Percentiles rank a stretch among this genome's conserved stretches.
Conservation (phyloP, 805 yeast genomes). For the Candida berthetii region DNA sequence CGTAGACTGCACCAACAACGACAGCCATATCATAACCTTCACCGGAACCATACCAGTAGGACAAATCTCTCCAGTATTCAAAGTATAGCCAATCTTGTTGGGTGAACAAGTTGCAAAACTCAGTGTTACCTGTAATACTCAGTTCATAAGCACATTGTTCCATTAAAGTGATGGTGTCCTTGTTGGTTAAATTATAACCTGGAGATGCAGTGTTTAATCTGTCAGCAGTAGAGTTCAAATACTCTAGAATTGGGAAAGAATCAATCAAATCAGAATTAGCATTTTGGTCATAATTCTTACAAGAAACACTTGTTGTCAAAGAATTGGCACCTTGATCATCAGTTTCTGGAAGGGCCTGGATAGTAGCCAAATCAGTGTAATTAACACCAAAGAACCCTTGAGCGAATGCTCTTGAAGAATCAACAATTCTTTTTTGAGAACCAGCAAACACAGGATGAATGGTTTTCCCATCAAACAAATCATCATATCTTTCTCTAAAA, state of each 20-base stretch:
- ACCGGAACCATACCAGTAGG: conserved; percentile 55
- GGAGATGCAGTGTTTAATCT: conserved; percentile 52
- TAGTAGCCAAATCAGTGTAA: conserved; percentile 22
- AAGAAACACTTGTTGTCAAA: conserved; percentile 40
- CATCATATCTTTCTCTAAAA: conserved; percentile 36
- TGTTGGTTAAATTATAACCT: conserved; percentile 42
- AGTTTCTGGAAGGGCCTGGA: conserved; percentile 33
- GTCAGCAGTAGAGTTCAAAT: conserved; percentile 34
- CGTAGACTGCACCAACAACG: conserved; percentile 56
- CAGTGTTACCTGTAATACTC: conserved; percentile 61
- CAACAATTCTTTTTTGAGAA: conserved; percentile 33
- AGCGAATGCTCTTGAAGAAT: conserved; percentile 39
- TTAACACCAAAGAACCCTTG: conserved; percentile 43
- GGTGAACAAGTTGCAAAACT: conserved; percentile 63
- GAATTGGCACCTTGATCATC: conserved; percentile 41
- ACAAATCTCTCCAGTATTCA: conserved; percentile 55
- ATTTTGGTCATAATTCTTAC: conserved; percentile 28
- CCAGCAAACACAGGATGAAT: conserved; percentile 41
- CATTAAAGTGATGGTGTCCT: conserved; percentile 49
- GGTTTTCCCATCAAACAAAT: conserved; percentile 29
- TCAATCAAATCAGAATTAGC: conserved; percentile 10
- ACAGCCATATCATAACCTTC: conserved; percentile 55
- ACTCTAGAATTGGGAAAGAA: conserved; percentile 9
- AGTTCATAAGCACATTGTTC: conserved; percentile 71
- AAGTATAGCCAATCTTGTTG: conserved; percentile 58